Base-by-base conservation (phyloP, 2,329 filamentous ascomycete species). In the Epichloe glyceriae region DNA sequence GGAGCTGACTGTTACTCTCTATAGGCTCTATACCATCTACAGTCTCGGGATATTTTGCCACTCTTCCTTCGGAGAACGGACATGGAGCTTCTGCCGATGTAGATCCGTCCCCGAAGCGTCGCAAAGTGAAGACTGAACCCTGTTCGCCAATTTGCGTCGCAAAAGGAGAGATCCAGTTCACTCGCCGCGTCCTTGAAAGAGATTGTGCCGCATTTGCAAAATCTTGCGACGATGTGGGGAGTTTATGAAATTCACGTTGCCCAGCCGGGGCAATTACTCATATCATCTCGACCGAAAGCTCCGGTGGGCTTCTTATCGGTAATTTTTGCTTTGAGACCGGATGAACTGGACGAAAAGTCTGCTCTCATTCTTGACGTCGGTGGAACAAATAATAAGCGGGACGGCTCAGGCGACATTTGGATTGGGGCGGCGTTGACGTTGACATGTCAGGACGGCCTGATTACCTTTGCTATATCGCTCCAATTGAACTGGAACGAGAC, bases 401-500 rank as follows among this genome's bases (percentile, higher is more conserved):
- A 47, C 6, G 49, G 51, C 1, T 56, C 61, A 5, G 67, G 67
- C n/a, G 58, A 57, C 6, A 55, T 74, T 1, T 72, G 69, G 68
- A 59, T 58, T 8, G 56, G 53, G 5, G 56, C 67, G 4, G 56
- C 64, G 34, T 50, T 71, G 19, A 49, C 50, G 4, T 50, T 73
- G 14, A 55, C 66, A 8, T 58, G 59, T 47, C 56, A 53, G 5
- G 56, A 56, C 6, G 57, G 53, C 2, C 52, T 54, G 45, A 59
- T 66, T 3, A 55, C 53, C 3, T 34, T 73, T 22, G 57, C 55
- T 12, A 56, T 74, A 37, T 55, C 53, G 3, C 58, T 72, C 30
- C 55, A 62, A 20, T 57, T 74, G 15, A 64, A 68, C 34, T 76
- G 73, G 72, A 73, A 73, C 52, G 60, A 66, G 30, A 68, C 70